Evolutionary conservation across 2,329 filamentous ascomycete species (phyloP).

Genomic region (Fusarium tricinctum): DNA sequence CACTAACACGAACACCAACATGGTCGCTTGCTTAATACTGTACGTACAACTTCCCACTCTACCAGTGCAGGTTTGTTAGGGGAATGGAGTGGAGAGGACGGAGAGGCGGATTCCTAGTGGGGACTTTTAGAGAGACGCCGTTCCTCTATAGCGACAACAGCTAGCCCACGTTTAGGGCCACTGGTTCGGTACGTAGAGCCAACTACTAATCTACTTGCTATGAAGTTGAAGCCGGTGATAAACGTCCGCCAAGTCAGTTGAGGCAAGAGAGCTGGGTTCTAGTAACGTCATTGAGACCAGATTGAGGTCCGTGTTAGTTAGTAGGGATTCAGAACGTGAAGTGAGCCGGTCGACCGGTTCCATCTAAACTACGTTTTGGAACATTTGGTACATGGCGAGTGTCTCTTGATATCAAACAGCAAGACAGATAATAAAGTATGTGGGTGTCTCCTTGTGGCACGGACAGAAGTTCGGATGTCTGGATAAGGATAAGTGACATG

Average conservation of each 20-base stretch:
- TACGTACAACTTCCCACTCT: not conserved
- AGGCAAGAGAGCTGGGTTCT: slow-evolving; percentile 11
- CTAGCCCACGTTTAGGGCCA: slow-evolving; percentile 41
- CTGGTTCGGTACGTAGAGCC: slow-evolving; percentile 19
- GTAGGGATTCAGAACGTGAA: slow-evolving; percentile 9
- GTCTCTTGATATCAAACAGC: slow-evolving; percentile 3
- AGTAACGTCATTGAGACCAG: not conserved
- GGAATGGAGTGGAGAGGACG: slow-evolving; percentile 19
- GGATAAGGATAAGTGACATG: slow-evolving; percentile 34
- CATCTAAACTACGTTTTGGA: not conserved
- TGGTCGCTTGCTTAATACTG: not conserved
- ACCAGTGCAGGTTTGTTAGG: slow-evolving; percentile 23
- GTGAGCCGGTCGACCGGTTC: slow-evolving; percentile 12
- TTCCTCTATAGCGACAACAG: slow-evolving; percentile 38
- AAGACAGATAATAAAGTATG: slow-evolving; percentile 12
- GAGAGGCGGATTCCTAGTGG: slow-evolving; percentile 29
- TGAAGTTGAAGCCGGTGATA: slow-evolving; percentile 12
- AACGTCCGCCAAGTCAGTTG: slow-evolving; percentile 6
- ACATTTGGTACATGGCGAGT: not conserved
- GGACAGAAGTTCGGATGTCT: slow-evolving; percentile 13
- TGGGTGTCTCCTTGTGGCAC: slow-evolving; percentile 27
- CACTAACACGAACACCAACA: not conserved
- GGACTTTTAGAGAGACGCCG: slow-evolving; percentile 22
- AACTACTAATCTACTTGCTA: slow-evolving; percentile 3
- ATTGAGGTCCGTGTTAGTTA: slow-evolving; percentile 18